Evolutionary conservation across 768 basidiomycete genomes (phyloP).

Genomic region (Tulasnella sp.): DNA sequence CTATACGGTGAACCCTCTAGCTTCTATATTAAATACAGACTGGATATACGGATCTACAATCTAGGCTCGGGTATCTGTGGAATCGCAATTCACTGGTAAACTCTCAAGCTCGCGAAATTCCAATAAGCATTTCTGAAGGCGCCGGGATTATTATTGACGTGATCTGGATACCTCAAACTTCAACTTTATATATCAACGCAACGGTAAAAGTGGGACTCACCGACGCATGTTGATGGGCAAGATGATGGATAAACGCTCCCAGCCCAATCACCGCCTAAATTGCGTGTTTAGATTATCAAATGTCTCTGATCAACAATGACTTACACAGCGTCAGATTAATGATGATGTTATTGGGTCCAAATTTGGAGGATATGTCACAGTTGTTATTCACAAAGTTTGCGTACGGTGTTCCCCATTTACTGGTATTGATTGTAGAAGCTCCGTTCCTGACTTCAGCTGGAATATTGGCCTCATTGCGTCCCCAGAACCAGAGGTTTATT

Average conservation of each 20-base stretch:
- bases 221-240: conserved; percentile 18
- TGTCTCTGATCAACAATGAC: too few species aligned
- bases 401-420: conserved; percentile 9
- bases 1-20: too few species aligned
- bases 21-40: too few species aligned
- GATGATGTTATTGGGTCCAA: conserved; percentile 18
- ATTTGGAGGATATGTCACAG: conserved; percentile 25
- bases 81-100: too few species aligned
- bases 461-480: conserved; percentile 22
- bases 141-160: conserved; percentile 37
- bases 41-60: too few species aligned
- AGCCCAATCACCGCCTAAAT: conserved; percentile 5
- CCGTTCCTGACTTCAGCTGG: conserved; percentile 23
- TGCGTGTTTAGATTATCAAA: too few species aligned
- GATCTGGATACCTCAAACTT: too few species aligned
- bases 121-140: conserved; percentile 54
- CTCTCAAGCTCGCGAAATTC: too few species aligned
- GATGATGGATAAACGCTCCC: conserved; percentile 1
- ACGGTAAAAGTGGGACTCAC: conserved; percentile 3
- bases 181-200: neutral
- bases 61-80: too few species aligned
- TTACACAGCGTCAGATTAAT: conserved; percentile 20
- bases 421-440: neutral
- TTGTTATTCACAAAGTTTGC: conserved; percentile 22
- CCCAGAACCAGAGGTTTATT: conserved; percentile 24